phyloP scores from a whole-genome alignment of 371 early-diverging fungal species.

The Circinella umbellata region DNA sequence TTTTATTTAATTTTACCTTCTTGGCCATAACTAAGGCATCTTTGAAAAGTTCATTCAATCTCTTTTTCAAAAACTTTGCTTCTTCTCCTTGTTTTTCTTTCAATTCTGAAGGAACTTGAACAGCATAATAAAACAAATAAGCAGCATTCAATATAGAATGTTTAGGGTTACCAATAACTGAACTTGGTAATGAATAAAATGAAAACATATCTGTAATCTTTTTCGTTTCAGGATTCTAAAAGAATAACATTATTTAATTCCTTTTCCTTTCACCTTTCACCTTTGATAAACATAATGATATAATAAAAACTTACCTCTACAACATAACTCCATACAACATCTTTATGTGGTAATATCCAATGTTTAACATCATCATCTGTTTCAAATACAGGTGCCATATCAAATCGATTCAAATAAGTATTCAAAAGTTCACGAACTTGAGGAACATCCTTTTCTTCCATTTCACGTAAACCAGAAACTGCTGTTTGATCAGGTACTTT shows the following conservation, averaged over 20 bases:
- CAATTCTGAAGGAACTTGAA: constrained; percentile 51
- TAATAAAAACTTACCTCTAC: constrained; percentile 67
- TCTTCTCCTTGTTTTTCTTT: constrained; percentile 42
- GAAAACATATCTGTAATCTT: constrained; percentile 87
- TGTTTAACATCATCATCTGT: constrained; percentile 89
- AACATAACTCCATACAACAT: constrained; percentile 92
- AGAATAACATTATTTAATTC: too few relatives aligned
- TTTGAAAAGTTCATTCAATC: constrained; percentile 64
- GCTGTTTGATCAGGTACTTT: constrained; percentile 69
- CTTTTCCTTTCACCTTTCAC: background rate
- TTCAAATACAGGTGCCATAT: constrained; percentile 75
- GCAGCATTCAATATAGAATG: constrained; percentile 88
- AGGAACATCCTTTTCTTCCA: constrained; percentile 77
- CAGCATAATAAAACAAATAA: constrained; percentile 94
- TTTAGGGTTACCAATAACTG: constrained; percentile 78
- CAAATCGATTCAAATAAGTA: constrained; percentile 69
- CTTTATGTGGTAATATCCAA: constrained; percentile 85
- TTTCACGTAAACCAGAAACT: constrained; percentile 77
- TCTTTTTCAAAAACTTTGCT: constrained; percentile 46
- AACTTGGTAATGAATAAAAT: constrained; percentile 92
- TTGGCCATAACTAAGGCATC: constrained; percentile 84
- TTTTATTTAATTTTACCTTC: constrained; percentile 42
- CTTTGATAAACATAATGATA: background rate
- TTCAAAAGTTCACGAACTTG: constrained; percentile 76
- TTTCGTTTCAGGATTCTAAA: constrained; percentile 61